Evolutionary conservation across 1,284 basidiomycete genomes (phyloP), one percentile per base, ranked within the genome.

Genomic region (Ganoderma lucidum): DNA sequence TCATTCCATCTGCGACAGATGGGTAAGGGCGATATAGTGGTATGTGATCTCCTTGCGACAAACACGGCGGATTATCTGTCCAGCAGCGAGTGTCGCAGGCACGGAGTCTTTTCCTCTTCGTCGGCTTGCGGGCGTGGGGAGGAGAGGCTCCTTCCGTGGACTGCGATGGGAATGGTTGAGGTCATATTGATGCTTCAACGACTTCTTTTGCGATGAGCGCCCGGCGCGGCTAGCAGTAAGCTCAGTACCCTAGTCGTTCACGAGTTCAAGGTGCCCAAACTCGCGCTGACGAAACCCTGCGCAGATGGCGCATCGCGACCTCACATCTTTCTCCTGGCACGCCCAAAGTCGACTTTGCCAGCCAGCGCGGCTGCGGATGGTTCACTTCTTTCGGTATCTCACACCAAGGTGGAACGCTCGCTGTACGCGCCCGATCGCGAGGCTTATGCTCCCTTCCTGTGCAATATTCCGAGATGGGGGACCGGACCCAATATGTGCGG

Each of bases 161-260:
- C 23, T 61, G 41, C 17, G 23, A 41, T 61, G 59, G 39, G 59
- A 61, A 61, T 41, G 10, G 41, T 28, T 41, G n/a, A 60, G 39
- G 59, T 60, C 19, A 60, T 28, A 39, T 55, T 55, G 62, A 63
- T 63, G 41, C 35, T 53, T 19, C 10, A 23, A 12, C 19, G 19
- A 42, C 64, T 65, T 65, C 64, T 65, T 60, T 37, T 48, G 42
- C 59, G 64, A 65, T 65, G 42, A 65, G 48, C 62, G 59, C 48
- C 42, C 32, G 6, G 2, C 12, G 28, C 30, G 62, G 44, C 30
- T 63, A 62, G 60, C 39, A 19, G 3, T 62, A 62, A 41, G 23
- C 45, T 45, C 60, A 28, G 32, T 44, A 23, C 3, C 23, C 60
- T 63, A 23, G 44, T 63, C 45, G 62, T 35, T 64, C 55, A 51